Conservation (phyloP, 306 rosid genomes). For the Vigna hirtella region DNA sequence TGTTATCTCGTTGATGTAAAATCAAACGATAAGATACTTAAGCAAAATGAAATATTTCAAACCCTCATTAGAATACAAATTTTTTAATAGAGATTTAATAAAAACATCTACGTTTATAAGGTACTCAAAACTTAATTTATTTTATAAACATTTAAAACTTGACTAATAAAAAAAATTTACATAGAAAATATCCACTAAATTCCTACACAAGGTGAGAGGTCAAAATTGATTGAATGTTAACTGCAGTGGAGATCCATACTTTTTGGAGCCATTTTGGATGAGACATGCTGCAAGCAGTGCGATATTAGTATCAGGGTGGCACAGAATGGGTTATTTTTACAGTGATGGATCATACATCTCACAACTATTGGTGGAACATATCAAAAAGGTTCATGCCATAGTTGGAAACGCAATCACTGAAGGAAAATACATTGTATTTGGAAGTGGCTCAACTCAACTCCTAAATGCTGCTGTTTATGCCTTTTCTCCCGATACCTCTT, state of each 20-base stretch:
- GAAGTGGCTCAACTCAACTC: conserved; percentile 61
- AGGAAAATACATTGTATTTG: conserved; percentile 52
- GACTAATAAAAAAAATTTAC: too few relatives aligned
- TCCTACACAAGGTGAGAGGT: too few relatives aligned
- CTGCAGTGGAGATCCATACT: conserved; percentile 60
- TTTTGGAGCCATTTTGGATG: conserved; percentile 65
- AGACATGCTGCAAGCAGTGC: conserved; percentile 49
- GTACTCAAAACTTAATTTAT: too few relatives aligned
- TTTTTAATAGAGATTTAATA: too few relatives aligned
- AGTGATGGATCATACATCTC: conserved; percentile 45
- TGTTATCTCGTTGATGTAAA: too few relatives aligned
- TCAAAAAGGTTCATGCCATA: conserved; percentile 32
- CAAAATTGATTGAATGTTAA: neutral
- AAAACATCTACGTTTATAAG: too few relatives aligned
- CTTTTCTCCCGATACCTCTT: conserved; percentile 40
- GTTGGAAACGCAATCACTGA: conserved; percentile 57
- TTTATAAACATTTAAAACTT: too few relatives aligned
- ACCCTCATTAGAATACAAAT: too few relatives aligned
- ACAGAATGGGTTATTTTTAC: conserved; percentile 53
- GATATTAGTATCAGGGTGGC: conserved; percentile 44
- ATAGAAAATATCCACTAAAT: too few relatives aligned
- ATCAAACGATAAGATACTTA: too few relatives aligned
- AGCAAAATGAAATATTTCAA: too few relatives aligned
- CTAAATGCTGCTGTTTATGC: conserved; percentile 59
- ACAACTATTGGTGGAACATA: conserved; percentile 40